These are phyloP conservation scores for Epicoccum sorghinum DNA, from an alignment of 2,329 filamentous ascomycete genomes.

Conservation along the genomic window DNA sequence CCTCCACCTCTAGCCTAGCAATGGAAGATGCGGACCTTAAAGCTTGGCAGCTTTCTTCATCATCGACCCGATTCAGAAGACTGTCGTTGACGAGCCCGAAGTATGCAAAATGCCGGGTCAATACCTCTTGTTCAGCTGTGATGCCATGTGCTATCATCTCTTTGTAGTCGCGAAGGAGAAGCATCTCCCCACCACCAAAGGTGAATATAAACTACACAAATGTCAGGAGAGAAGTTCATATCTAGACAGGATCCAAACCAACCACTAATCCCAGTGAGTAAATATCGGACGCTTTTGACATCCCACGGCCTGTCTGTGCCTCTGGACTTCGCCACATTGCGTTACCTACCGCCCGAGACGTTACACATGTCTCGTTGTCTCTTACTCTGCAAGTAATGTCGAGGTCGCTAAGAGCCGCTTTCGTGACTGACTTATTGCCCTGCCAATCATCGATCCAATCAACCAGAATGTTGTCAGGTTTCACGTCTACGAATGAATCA, in stretches of 20 bases:
- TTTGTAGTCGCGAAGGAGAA: too few relatives aligned
- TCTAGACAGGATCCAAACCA: constrained; percentile 20
- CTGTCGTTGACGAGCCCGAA: too few relatives aligned
- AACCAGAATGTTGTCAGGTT: neutral
- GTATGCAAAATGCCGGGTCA: too few relatives aligned
- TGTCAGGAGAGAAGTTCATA: too few relatives aligned
- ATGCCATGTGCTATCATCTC: too few relatives aligned
- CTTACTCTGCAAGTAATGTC: neutral
- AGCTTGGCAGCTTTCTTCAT: too few relatives aligned
- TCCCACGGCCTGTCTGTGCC: constrained; percentile 43
- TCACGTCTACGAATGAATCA: neutral
- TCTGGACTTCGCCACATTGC: constrained; percentile 51
- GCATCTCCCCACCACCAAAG: too few relatives aligned
- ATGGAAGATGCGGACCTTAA: neutral
- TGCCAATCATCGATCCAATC: neutral
- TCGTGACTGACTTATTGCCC: neutral
- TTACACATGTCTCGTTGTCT: constrained; percentile 29
- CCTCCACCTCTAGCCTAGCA: neutral
- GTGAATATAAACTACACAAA: too few relatives aligned
- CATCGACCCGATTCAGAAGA: too few relatives aligned
- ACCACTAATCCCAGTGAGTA: constrained; percentile 50
- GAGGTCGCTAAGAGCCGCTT: neutral
- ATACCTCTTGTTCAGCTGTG: too few relatives aligned
- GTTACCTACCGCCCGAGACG: constrained; percentile 44
- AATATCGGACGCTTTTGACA: constrained; percentile 47